Evolutionary conservation across 2,329 filamentous ascomycete species (phyloP), one percentile per base, ranked within the genome.

Genomic region (Penicillium sp.): DNA sequence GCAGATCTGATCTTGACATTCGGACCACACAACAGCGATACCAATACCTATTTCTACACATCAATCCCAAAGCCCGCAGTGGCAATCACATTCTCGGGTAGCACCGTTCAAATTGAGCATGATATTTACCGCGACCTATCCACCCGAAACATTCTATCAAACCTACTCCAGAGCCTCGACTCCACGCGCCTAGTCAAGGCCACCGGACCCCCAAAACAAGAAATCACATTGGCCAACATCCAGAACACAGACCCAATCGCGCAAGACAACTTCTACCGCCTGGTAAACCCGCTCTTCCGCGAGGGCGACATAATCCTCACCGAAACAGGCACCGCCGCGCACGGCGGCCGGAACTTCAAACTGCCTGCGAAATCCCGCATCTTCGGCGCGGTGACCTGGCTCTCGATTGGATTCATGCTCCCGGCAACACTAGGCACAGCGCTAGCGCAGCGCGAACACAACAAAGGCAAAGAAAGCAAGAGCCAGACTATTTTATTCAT

Each of bases 21-120:
- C 11, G 67, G 69, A 2, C 69, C 68, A 2, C 70, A 72, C 51
- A 67, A 66, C 49, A 78, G 75, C 18, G 76, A 79, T 55, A 78
- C 78, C 42, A 78, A 80, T 56, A 79, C 72, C 11, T 84, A 88
- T 13, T 90, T 90, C 34, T 96, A 93, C 78, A 89, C 88, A 0
- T 92, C 93, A 71, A 83, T 87, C 59, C 87, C 90, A 35, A 88
- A 86, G 1, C 85, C 90, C 67, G 83, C 92, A 49, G 87, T 86
- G 60, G 89, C 88, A 2, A 90, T 96, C 66, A 88, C 93, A 64
- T 87, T 96, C 67, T 89, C 94, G 75, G 89, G 85, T 69, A 86
- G 84, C 57, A 82, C 85, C 62, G 86, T 89, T 65, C 83, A 84
- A 51, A 89, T 96, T 43, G 82, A 88, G 50, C 91, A 90, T 73